phyloP scores from a whole-genome alignment of 495 filamentous ascomycete species.

The Podospora pseudoanserina region DNA sequence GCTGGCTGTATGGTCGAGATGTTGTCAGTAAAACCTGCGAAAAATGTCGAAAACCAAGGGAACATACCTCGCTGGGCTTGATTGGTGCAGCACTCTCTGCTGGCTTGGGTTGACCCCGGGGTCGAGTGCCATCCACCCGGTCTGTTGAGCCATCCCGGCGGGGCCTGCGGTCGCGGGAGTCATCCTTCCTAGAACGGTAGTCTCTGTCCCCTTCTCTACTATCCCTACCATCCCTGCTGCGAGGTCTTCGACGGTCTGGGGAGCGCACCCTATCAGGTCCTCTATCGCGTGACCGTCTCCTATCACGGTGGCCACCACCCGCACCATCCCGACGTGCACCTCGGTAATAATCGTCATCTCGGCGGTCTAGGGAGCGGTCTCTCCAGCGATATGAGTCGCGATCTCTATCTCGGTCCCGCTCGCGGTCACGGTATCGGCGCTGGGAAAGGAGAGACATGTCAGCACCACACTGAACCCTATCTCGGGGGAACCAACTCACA shows the following conservation, averaged over 20 bases:
- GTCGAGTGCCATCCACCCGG: constrained; percentile 63
- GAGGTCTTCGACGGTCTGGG: constrained; percentile 38
- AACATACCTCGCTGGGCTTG: constrained; percentile 50
- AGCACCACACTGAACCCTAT: constrained; percentile 22
- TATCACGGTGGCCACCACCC: constrained; percentile 29
- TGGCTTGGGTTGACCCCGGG: constrained; percentile 45
- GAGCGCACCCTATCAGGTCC: constrained; percentile 48
- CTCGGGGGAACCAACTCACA: constrained; percentile 45
- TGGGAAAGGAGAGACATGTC: constrained; percentile 36
- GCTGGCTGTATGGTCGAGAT: constrained; percentile 30
- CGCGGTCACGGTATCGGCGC: constrained; percentile 55
- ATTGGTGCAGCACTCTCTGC: constrained; percentile 38
- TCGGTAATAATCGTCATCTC: constrained; percentile 67
- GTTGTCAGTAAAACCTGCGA: constrained; percentile 17
- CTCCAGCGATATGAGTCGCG: constrained; percentile 63
- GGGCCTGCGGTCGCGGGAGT: constrained; percentile 69
- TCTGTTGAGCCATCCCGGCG: constrained; percentile 77
- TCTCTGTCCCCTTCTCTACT: constrained; percentile 58
- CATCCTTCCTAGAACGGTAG: constrained; percentile 71
- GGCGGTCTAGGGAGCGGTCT: constrained; percentile 70
- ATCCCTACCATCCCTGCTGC: constrained; percentile 37
- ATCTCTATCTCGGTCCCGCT: constrained; percentile 49
- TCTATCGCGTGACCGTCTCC: constrained; percentile 61
- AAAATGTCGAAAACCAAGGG: constrained; percentile 15
- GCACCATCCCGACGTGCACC: constrained; percentile 44